phyloP scores from a whole-genome alignment of 257 asterid species.

The Plantago ovata region DNA sequence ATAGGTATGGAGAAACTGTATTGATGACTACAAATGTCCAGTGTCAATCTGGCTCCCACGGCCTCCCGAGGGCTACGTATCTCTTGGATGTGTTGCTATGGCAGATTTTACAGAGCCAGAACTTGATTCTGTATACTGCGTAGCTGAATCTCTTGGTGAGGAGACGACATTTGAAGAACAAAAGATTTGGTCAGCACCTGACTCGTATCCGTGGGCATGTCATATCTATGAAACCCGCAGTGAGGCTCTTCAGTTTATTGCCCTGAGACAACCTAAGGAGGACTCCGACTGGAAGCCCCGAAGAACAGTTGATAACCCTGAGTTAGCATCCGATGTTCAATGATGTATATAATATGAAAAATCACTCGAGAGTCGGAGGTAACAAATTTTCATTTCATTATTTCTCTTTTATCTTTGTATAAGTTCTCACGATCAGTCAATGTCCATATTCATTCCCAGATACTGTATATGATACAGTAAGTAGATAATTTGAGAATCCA shows the following conservation, averaged over 20 bases:
- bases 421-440: too few relatives aligned
- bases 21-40: slow-evolving; percentile 61
- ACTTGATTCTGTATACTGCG: slow-evolving; percentile 52
- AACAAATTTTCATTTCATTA: too few relatives aligned
- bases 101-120: slow-evolving; percentile 71
- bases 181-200: slow-evolving; percentile 88
- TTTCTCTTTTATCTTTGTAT: too few relatives aligned
- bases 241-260: slow-evolving; percentile 89
- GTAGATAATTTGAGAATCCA: too few relatives aligned
- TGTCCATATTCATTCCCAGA: too few relatives aligned
- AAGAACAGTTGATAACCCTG: slow-evolving; percentile 55
- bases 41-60: slow-evolving; percentile 96
- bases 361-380: too few relatives aligned
- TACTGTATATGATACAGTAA: too few relatives aligned
- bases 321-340: slow-evolving; percentile 7
- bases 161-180: slow-evolving; percentile 78
- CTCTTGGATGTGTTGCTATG: slow-evolving; percentile 80
- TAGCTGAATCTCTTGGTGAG: slow-evolving; percentile 64
- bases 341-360: too few relatives aligned
- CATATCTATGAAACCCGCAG: slow-evolving; percentile 71
- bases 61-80: slow-evolving; percentile 81
- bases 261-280: slow-evolving; percentile 80
- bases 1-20: slow-evolving; percentile 94
- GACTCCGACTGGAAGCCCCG: slow-evolving; percentile 73
- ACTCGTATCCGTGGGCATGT: slow-evolving; percentile 93